These are phyloP conservation scores for Aureobasidium pullulans DNA, from an alignment of 2,329 filamentous ascomycete genomes.

Conservation along the genomic window DNA sequence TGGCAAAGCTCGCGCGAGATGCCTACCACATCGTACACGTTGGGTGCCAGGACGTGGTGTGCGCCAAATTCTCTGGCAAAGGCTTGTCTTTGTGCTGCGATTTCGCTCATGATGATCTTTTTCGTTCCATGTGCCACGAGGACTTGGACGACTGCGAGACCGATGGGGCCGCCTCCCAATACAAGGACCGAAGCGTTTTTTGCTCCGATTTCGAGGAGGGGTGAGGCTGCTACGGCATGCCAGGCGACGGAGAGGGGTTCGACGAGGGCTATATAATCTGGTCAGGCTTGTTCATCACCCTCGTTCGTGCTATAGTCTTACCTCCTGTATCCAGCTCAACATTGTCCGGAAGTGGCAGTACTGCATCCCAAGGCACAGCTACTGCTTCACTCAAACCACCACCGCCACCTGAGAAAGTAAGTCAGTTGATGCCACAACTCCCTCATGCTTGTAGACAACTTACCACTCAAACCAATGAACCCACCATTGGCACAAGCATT, in stretches of 20 bases:
- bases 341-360: constrained; percentile 45
- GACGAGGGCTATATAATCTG: constrained; percentile 41
- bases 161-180: constrained; percentile 54
- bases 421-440: neutral
- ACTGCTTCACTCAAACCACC: constrained; percentile 51
- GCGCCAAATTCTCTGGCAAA: constrained; percentile 15
- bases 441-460: neutral
- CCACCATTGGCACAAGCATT: constrained; percentile 53
- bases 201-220: constrained; percentile 27
- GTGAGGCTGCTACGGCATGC: constrained; percentile 51
- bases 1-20: constrained; percentile 7
- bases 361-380: constrained; percentile 42
- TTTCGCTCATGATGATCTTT: constrained; percentile 52
- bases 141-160: constrained; percentile 53
- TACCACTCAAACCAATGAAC: constrained; percentile 28
- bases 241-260: constrained; percentile 58
- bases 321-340: constrained; percentile 44
- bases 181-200: neutral
- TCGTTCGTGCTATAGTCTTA: neutral
- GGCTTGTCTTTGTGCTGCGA: constrained; percentile 22
- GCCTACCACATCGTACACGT: constrained; percentile 4
- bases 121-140: constrained; percentile 46
- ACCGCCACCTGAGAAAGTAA: constrained; percentile 8
- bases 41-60: constrained; percentile 15
- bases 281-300: neutral